phyloP scores from a whole-genome alignment of 345 rosid genomes.

The Lenwebbia sp. region DNA sequence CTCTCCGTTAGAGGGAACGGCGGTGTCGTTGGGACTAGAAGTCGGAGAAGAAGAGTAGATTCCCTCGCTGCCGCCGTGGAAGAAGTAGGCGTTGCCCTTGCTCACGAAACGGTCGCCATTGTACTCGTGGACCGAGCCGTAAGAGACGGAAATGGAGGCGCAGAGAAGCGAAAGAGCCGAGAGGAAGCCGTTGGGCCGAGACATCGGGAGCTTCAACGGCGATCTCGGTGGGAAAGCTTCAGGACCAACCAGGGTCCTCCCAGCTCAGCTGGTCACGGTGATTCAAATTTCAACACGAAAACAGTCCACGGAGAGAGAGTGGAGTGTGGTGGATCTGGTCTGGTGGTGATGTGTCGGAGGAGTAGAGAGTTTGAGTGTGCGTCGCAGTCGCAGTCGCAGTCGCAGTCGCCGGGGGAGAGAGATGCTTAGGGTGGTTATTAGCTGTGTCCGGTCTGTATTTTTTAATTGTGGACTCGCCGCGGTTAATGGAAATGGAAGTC shows the following conservation, averaged over 20 bases:
- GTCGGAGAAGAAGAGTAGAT: slow-evolving; percentile 45
- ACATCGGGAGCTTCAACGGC: not conserved
- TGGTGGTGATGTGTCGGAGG: not conserved
- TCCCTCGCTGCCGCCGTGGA: slow-evolving; percentile 96
- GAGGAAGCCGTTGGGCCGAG: not conserved
- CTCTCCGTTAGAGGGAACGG: slow-evolving; percentile 3
- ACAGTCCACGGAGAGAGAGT: not conserved
- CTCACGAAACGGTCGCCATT: slow-evolving; percentile 52
- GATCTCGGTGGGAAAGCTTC: not conserved
- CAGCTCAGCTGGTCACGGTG: not conserved
- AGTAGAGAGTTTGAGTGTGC: not conserved
- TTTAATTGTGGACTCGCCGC: not conserved
- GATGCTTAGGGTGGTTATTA: not conserved
- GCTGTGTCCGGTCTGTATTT: not conserved
- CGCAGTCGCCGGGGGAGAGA: not conserved
- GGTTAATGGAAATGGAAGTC: not conserved
- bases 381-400: not conserved
- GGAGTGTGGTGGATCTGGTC: not conserved
- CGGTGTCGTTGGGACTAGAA: not conserved
- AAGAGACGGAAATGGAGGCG: slow-evolving; percentile 6
- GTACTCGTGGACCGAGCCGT: slow-evolving; percentile 88
- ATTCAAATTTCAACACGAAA: not conserved
- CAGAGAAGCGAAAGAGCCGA: slow-evolving; percentile 9
- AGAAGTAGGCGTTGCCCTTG: slow-evolving; percentile 87
- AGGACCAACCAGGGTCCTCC: not conserved